These are phyloP conservation scores for Neophaeococcomyces mojaviensis DNA, from an alignment of 2,329 filamentous ascomycete species.

Conservation along the genomic window DNA sequence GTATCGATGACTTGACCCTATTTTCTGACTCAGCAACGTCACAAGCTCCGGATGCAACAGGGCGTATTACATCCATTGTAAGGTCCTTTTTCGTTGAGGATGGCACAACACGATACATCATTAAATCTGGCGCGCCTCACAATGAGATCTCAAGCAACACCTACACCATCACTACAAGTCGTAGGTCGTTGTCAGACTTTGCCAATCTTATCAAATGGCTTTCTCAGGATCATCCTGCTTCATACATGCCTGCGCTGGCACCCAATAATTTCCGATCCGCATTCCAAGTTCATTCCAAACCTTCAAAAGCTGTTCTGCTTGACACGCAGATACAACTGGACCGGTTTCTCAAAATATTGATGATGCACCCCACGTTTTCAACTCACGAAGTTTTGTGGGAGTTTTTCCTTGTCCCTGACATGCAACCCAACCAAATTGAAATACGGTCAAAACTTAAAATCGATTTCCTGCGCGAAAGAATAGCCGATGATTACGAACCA, in stretches of 20 bases:
- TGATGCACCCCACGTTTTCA: constrained; percentile 83
- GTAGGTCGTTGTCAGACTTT: constrained; percentile 80
- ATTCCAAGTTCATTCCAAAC: constrained; percentile 87
- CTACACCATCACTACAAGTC: constrained; percentile 82
- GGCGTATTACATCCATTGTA: constrained; percentile 84
- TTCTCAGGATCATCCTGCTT: constrained; percentile 82
- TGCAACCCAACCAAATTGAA: constrained; percentile 82
- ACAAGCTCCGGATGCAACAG: constrained; percentile 55
- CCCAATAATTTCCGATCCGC: constrained; percentile 64
- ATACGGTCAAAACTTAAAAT: constrained; percentile 82
- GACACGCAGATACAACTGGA: constrained; percentile 83
- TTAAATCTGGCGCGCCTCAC: constrained; percentile 80
- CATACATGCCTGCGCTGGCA: constrained; percentile 77
- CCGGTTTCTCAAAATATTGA: constrained; percentile 76
- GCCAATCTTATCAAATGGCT: constrained; percentile 81
- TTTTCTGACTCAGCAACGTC: constrained; percentile 55
- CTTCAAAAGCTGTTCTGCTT: constrained; percentile 75
- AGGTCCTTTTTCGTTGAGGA: constrained; percentile 97
- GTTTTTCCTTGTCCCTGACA: constrained; percentile 92
- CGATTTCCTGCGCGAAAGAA: constrained; percentile 70
- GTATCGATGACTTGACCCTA: constrained; percentile 86
- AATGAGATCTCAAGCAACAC: constrained; percentile 64
- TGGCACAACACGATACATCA: constrained; percentile 79
- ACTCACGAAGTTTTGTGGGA: constrained; percentile 99
- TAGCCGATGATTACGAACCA: constrained; percentile 82